These are phyloP conservation scores for Xylaria sp. DNA, from an alignment of 495 filamentous ascomycete species.

Conservation along the genomic window DNA sequence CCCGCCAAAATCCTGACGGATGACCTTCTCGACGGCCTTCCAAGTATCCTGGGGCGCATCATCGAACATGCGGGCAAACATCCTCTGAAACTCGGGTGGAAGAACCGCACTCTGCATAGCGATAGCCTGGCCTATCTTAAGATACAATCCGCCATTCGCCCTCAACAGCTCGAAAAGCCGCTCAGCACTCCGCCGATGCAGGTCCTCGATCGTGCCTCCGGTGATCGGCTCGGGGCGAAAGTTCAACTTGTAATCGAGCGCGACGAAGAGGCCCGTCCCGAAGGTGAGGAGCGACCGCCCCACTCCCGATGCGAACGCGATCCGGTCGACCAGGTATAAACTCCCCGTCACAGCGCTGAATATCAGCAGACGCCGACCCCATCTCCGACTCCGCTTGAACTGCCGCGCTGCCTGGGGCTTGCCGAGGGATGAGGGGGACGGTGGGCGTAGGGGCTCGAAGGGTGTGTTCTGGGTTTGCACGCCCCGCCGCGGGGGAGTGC, in stretches of 20 bases:
- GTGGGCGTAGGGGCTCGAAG: conserved; percentile 79
- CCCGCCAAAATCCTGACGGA: conserved; percentile 85
- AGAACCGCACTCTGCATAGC: conserved; percentile 96
- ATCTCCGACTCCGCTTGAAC: conserved; percentile 73
- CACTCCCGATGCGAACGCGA: conserved; percentile 77
- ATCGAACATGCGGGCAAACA: conserved; percentile 97
- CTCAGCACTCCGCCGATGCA: conserved; percentile 85
- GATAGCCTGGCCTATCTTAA: conserved; percentile 98
- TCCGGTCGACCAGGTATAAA: conserved; percentile 70
- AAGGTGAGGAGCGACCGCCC: conserved; percentile 85
- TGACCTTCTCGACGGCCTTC: conserved; percentile 85
- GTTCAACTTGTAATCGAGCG: conserved; percentile 95
- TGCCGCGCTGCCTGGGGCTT: conserved; percentile 70
- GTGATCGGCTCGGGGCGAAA: conserved; percentile 80
- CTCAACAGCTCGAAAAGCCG: conserved; percentile 79
- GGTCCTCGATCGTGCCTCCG: conserved; percentile 67
- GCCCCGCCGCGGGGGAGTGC: conserved; percentile 1
- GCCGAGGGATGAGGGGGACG: conserved; percentile 79
- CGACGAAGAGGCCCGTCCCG: conserved; percentile 77
- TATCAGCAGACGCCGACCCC: conserved; percentile 74
- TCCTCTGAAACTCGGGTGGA: conserved; percentile 90
- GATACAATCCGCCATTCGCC: conserved; percentile 88
- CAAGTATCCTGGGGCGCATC: conserved; percentile 96
- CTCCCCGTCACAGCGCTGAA: conserved; percentile 64
- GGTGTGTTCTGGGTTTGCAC: conserved; percentile 7